Conservation (phyloP, 768 basidiomycete genomes). For the Termitomyces bulborhizus region DNA sequence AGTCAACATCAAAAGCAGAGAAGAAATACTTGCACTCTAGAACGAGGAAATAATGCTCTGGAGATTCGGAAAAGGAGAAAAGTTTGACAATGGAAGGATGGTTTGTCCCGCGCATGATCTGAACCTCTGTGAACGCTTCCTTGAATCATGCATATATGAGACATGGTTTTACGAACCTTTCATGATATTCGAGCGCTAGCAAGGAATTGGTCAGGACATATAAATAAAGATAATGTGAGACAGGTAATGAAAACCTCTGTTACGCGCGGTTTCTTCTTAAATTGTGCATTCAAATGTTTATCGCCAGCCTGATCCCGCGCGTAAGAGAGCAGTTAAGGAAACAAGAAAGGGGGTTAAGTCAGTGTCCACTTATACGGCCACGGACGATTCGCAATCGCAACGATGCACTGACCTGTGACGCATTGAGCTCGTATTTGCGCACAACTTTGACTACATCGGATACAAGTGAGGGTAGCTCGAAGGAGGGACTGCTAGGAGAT, state of each 20-base stretch:
- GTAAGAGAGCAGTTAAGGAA: constrained; percentile 21
- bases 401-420: constrained; percentile 66
- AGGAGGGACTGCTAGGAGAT: constrained; percentile 20
- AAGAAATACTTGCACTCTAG: constrained; percentile 67
- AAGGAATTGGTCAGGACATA: constrained; percentile 25
- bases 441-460: constrained; percentile 77
- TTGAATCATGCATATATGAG: neutral
- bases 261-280: constrained; percentile 96
- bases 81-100: constrained; percentile 94
- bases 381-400: constrained; percentile 18
- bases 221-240: constrained; percentile 10
- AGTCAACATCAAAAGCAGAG: neutral
- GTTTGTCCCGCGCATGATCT: constrained; percentile 94
- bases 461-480: constrained; percentile 13
- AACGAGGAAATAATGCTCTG: constrained; percentile 90
- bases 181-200: constrained; percentile 92
- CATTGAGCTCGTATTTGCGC: constrained; percentile 87
- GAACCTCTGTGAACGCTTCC: constrained; percentile 65
- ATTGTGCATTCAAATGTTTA: constrained; percentile 88
- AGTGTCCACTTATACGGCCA: constrained; percentile 14
- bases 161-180: constrained; percentile 52
- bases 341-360: constrained; percentile 18
- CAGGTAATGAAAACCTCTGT: constrained; percentile 72
- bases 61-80: constrained; percentile 85
- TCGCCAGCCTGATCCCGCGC: constrained; percentile 69